Base-by-base conservation (phyloP, 495 filamentous ascomycete genomes). In the Viridothelium virens region DNA sequence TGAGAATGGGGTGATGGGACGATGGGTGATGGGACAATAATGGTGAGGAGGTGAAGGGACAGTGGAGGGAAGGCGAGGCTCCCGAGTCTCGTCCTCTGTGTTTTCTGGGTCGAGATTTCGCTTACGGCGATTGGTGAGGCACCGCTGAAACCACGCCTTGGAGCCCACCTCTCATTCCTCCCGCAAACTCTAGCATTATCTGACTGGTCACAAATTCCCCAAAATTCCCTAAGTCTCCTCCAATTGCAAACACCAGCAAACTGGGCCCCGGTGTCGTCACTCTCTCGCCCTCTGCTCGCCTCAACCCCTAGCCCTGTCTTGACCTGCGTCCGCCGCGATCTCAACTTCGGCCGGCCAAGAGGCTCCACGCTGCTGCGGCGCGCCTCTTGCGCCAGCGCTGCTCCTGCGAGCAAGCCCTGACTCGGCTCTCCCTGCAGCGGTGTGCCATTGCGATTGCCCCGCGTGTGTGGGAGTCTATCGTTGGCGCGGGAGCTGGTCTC, bases 161-260 rank as follows among this genome's bases (percentile, higher is more conserved):
- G 9, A 3, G 47, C 47, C 47, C 47, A 53, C 47, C 47, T 53
- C 47, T 53, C 47, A 53, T 53, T 53, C 47, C 47, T 53, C n/a
- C 10, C 47, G 47, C 18, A 7, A 10, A 53, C 47, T 53, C 47
- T 11, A 3, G 6, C n/a, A 53, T 53, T 53, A 9, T 53, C 47
- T 53, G 47, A 53, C 47, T 53, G 47, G 47, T 53, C 47, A n/a
- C 47, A n/a, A n/a, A n/a, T n/a, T n/a, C n/a, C n/a, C n/a, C n/a
- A n/a, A 7, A 53, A 12, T 12, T 12, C 18, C 47, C 18, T 53
- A 53, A 53, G 18, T 53, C 47, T n/a, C 47, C 47, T 53, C 47
- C 47, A 53, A 53, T 53, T 53, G 47, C 47, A 44, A 44, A 5
- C 6, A 12, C 39, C 6, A 44, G 47, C 47, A n/a, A n/a, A n/a